phyloP scores from a whole-genome alignment of 106 monocot species.

The Alisma plantagoaquatica region DNA sequence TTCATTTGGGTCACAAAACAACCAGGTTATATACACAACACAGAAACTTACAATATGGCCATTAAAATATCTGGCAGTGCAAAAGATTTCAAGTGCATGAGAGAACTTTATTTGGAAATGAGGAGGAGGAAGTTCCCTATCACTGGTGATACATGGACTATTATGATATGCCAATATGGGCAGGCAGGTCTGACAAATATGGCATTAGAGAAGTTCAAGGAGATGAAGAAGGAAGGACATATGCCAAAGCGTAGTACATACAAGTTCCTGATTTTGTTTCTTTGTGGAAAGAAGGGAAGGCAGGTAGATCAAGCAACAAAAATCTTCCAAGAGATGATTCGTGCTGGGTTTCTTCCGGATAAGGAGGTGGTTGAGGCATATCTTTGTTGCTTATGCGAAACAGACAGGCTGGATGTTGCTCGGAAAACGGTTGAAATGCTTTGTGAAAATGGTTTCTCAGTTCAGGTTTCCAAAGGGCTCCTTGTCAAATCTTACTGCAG shows the following conservation, averaged over 20 bases:
- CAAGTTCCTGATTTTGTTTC: conserved; percentile 64
- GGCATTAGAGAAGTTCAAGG: conserved; percentile 55
- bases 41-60: conserved; percentile 67
- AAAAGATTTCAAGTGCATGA: conserved; percentile 83
- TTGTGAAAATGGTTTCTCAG: conserved; percentile 41
- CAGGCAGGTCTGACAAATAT: conserved; percentile 73
- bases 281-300: conserved; percentile 63
- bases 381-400: conserved; percentile 70
- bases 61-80: conserved; percentile 80
- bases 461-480: conserved; percentile 41
- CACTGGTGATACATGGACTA: conserved; percentile 76
- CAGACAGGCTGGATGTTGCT: conserved; percentile 31
- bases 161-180: conserved; percentile 89
- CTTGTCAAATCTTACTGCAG: conserved; percentile 60
- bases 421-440: conserved; percentile 33
- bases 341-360: conserved; percentile 46
- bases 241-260: conserved; percentile 50
- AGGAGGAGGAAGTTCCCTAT: conserved; percentile 23
- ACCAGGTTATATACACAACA: conserved; percentile 33
- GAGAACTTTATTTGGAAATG: conserved; percentile 67
- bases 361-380: conserved; percentile 39
- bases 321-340: conserved; percentile 60
- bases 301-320: conserved; percentile 55
- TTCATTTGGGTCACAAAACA: conserved; percentile 58
- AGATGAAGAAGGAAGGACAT: conserved; percentile 59